Percentiles rank a stretch among this genome's conserved stretches.
phyloP scores from a whole-genome alignment of 495 filamentous ascomycete genomes.

The Lindgomyces ingoldianus region DNA sequence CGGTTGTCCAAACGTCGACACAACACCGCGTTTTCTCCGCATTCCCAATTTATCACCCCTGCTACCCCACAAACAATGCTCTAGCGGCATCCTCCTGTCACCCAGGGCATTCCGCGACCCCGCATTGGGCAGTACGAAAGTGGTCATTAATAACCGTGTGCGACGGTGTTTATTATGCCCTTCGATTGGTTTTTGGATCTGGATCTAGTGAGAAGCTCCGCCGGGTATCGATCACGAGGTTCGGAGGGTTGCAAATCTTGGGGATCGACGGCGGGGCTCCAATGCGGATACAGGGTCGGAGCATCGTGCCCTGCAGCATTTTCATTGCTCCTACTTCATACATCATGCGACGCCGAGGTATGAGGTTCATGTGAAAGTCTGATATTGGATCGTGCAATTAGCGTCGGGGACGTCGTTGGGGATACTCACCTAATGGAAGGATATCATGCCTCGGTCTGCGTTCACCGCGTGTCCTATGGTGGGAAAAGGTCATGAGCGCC shows the following conservation, averaged over 20 bases:
- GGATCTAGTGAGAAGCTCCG: not conserved
- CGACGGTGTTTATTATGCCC: not conserved
- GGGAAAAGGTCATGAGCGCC: not conserved
- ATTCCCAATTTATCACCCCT: not conserved
- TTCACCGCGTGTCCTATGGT: not conserved
- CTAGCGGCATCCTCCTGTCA: not conserved
- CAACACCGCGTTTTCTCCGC: not conserved
- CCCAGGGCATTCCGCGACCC: not conserved
- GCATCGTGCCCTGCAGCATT: not conserved
- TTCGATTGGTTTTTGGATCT: too few species aligned
- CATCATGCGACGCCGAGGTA: not conserved
- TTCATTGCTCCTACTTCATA: not conserved
- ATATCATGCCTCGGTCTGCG: not conserved
- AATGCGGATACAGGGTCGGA: not conserved
- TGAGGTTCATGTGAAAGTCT: not conserved
- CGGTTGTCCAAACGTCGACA: not conserved
- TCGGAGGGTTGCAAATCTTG: not conserved
- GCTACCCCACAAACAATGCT: not conserved
- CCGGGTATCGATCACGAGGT: not conserved
- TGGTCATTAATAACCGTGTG: not conserved
- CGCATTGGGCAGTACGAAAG: too few species aligned
- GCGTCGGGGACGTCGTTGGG: not conserved
- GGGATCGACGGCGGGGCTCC: conserved; percentile 5
- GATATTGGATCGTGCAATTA: not conserved
- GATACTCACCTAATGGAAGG: not conserved